phyloP scores from a whole-genome alignment of 2,329 filamentous ascomycete genomes.

The Penicillium sp. region DNA sequence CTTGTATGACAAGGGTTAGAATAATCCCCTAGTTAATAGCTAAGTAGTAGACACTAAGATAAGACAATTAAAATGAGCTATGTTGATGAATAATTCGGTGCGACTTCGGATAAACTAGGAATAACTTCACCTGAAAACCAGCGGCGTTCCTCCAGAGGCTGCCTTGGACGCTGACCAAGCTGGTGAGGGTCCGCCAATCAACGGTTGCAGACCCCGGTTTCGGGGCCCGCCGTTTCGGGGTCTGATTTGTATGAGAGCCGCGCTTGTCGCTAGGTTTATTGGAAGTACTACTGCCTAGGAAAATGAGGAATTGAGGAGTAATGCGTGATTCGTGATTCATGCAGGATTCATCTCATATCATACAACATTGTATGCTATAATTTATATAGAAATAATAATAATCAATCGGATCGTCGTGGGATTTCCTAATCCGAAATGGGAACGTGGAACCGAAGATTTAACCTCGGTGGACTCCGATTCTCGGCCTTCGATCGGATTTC shows the following conservation, averaged over 20 bases:
- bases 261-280: constrained; percentile 6
- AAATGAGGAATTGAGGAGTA: not conserved
- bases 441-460: constrained; percentile 8
- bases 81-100: not conserved
- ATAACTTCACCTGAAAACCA: not conserved
- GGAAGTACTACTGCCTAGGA: not conserved
- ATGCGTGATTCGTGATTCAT: not conserved
- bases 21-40: not conserved
- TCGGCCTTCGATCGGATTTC: constrained; percentile 2
- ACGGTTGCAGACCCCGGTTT: not conserved
- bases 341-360: not conserved
- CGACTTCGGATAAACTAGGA: not conserved
- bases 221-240: not conserved
- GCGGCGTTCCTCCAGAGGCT: not conserved
- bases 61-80: not conserved
- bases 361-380: not conserved
- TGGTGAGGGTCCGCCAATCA: not conserved
- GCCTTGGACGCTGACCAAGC: not conserved
- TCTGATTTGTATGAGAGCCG: not conserved
- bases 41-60: not conserved
- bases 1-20: not conserved
- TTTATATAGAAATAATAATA: not conserved
- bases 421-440: not conserved
- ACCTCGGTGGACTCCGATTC: constrained; percentile 7
- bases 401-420: not conserved